Evolutionary conservation across 768 basidiomycete species (phyloP).

Genomic region (Hericium coralloides): DNA sequence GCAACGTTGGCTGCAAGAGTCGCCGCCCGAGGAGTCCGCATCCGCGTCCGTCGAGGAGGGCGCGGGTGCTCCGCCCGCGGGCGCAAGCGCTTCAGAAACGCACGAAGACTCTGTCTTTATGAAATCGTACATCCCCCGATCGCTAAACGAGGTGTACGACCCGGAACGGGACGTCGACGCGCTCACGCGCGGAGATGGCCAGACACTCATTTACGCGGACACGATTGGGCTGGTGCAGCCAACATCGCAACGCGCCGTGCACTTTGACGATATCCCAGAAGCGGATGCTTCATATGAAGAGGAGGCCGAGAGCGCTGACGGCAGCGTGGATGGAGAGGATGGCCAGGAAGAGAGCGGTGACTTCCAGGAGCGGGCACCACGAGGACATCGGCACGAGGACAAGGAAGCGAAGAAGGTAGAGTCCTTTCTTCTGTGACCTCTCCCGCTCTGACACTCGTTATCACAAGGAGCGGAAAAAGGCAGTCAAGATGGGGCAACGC

Average conservation of each 20-base stretch:
- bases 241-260: slow-evolving; percentile 2
- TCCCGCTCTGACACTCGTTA: slow-evolving; percentile 8
- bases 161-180: slow-evolving; percentile 87
- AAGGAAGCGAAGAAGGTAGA: slow-evolving; percentile 80
- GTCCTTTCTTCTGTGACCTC: background rate
- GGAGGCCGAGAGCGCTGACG: slow-evolving; percentile 20
- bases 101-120: slow-evolving; percentile 89
- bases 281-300: slow-evolving; percentile 14
- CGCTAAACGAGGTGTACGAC: slow-evolving; percentile 87
- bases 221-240: slow-evolving; percentile 69
- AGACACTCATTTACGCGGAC: slow-evolving; percentile 76
- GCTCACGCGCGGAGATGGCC: slow-evolving; percentile 59
- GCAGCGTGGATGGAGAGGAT: slow-evolving; percentile 27
- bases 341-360: slow-evolving; percentile 23
- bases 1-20: background rate
- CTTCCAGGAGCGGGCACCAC: slow-evolving; percentile 47
- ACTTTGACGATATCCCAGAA: slow-evolving; percentile 15
- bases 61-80: slow-evolving; percentile 11
- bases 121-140: slow-evolving; percentile 87
- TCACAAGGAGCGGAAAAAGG: slow-evolving; percentile 85
- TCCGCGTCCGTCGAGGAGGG: background rate
- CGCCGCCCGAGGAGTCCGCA: background rate
- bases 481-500: slow-evolving; percentile 75
- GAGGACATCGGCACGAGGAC: slow-evolving; percentile 92
- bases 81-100: slow-evolving; percentile 19